A percentile compares a stretch with the other conserved stretches of the same genome.
These are phyloP conservation scores for Dioscorea cayenensis DNA, from an alignment of 116 monocot genomes.

Conservation along the genomic window DNA sequence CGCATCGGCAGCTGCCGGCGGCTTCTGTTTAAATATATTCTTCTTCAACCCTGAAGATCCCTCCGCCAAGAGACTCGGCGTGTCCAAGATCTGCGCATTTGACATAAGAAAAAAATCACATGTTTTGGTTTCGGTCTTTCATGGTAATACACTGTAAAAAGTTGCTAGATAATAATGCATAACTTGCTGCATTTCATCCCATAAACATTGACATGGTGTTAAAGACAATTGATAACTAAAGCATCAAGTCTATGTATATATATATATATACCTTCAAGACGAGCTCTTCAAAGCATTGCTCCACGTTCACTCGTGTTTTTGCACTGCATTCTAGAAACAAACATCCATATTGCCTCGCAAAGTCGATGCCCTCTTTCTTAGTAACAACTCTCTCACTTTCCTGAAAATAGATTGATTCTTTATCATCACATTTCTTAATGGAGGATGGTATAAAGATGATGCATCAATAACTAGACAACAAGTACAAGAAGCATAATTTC, in stretches of 20 bases:
- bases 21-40: conserved; percentile 93
- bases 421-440: too few relatives aligned
- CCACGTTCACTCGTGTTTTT: conserved; percentile 83
- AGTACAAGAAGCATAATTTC: too few relatives aligned
- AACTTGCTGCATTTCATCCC: too few relatives aligned
- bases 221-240: neutral
- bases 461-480: too few relatives aligned
- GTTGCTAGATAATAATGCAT: too few relatives aligned
- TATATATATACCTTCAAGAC: conserved; percentile 69
- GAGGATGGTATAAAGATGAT: too few relatives aligned
- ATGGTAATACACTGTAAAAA: too few relatives aligned
- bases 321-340: conserved; percentile 96
- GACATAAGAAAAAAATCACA: too few relatives aligned
- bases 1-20: conserved; percentile 75
- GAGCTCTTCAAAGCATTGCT: conserved; percentile 97
- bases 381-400: conserved; percentile 92
- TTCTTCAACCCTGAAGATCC: conserved; percentile 54
- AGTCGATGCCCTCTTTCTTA: conserved; percentile 95
- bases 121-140: too few relatives aligned
- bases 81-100: conserved; percentile 77
- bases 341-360: conserved; percentile 93
- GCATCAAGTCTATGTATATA: neutral
- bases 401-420: conserved; percentile 21
- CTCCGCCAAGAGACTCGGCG: conserved; percentile 87
- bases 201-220: too few relatives aligned